Evolutionary conservation across 371 early-diverging fungal species (phyloP), one percentile per base, ranked within the genome.

Genomic region (Apophysomyces ossiformis): DNA sequence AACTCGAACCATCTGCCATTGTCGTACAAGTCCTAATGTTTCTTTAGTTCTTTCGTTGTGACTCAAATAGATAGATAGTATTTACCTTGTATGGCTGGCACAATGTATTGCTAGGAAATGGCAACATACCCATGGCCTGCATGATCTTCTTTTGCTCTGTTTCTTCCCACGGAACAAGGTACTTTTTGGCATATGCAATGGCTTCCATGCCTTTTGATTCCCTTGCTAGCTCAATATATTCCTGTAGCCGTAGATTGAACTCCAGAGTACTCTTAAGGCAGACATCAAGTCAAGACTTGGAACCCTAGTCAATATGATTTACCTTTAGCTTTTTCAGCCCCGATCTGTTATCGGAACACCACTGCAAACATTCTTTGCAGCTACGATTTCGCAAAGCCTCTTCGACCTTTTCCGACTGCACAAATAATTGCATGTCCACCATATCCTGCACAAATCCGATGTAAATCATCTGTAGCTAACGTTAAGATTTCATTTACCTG

Each of bases 331-430:
- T 97, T 68, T 90, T 89, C 57, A 98, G 78, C 7, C 83, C 87
- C 1, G 93, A 89, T 46, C 88, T 85, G 80, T 98, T 97, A 21
- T 97, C 97, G 21, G 83, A 85, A 71, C 97, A 98, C 99, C 98
- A 99, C 35, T 84, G 84, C 57, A 99, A 75, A 50, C 93, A 91
- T 73, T 93, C 94, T 41, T 89, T 76, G 71, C 97, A 97, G 72
- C 91, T 93, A 37, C 86, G 83, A 21, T 84, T 73, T 63, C 78
- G 67, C 32, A 96, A 72, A 1, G 95, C 89, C 58, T 90, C 87
- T 63, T 95, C 96, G 16, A 96, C 91, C 54, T 81, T 82, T 64
- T 87, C 86, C 0, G 92, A 83, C 69, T 93, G 92, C 7, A 82
- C 79, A 83, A 98, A 97, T 4, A 97, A 72, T 45, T 95, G 93